Conservation (phyloP, 129 eudicot genomes). For the Chrysanthemum lavandulifolium region DNA sequence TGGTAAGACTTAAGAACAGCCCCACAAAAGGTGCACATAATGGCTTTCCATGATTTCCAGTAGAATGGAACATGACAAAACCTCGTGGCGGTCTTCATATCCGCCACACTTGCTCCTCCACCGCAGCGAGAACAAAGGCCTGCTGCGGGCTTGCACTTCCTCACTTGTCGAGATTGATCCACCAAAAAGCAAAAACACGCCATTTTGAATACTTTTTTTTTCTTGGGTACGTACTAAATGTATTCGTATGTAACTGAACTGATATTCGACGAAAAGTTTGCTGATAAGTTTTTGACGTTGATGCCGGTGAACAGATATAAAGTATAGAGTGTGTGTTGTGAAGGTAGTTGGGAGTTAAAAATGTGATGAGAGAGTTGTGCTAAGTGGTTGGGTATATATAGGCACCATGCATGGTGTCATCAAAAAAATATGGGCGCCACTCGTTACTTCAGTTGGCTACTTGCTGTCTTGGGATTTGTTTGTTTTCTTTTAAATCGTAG, state of each 20-base stretch:
- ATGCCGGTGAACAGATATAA: not conserved
- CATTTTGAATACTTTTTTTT: constrained; percentile 29
- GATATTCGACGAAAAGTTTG: not conserved
- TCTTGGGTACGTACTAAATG: not conserved
- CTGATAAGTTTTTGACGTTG: not conserved
- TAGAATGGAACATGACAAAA: constrained; percentile 65
- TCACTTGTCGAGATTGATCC: constrained; percentile 53
- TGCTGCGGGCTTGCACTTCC: constrained; percentile 63
- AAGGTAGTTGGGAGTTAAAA: constrained; percentile 29
- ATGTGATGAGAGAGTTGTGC: constrained; percentile 22
- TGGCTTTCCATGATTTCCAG: constrained; percentile 61
- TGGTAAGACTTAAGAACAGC: constrained; percentile 58
- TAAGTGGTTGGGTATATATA: constrained; percentile 25
- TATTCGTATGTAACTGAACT: not conserved
- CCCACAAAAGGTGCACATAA: constrained; percentile 60
- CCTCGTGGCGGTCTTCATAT: constrained; percentile 63
- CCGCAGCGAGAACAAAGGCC: constrained; percentile 63
- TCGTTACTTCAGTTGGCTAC: not conserved
- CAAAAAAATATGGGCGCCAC: constrained; percentile 15
- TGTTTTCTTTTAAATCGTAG: too few relatives aligned
- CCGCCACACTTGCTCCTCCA: constrained; percentile 65
- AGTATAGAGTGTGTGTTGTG: not conserved
- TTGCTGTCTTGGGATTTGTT: too few relatives aligned
- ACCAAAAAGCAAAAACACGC: constrained; percentile 74
- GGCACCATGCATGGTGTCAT: not conserved